Evolutionary conservation across 2,329 filamentous ascomycete genomes (phyloP), one percentile per base, ranked within the genome.

Genomic region (Amylocarpus encephaloides): DNA sequence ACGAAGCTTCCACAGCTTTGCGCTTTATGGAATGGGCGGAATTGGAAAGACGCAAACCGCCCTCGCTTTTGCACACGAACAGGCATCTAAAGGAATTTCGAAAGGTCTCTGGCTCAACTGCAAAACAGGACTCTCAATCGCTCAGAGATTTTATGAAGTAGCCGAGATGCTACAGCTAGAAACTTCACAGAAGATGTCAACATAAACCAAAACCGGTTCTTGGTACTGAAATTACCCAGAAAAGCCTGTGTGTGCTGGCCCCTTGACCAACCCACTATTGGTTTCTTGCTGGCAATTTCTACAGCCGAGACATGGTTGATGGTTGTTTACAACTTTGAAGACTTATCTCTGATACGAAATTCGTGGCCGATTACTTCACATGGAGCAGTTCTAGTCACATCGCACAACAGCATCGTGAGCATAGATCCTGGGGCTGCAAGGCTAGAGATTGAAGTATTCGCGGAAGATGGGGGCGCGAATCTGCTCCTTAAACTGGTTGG

Each of bases 1-100:
- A 34, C 13, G 9, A 34, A 29, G 38, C n/a, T n/a, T 18, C 29
- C 18, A 29, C 16, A 41, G 7, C 9, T 46, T 33, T 36, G 38
- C 46, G 15, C 39, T 55, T 15, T 46, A 70, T 19, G 71, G 71
- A 5, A 59, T 71, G 1, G 70, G 71, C 16, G 70, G 71, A 6
- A 72, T 74, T 41, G 71, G 69, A 26, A 75, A 75, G 60, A 73
- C 71, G 10, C 67, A 73, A 55, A 60, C 70, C n/a, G 60, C 66
- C 7, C 56, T 71, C 11, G 59, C 61, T 32, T 74, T 69, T 44
- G 50, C 50, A 10, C 36, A 39, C 22, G 41, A 51, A 32, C 18
- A 18, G 18, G 12, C 48, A 13, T 35, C 40, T 6, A 36, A 48
- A 11, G 33, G 42, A 13, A 44, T 55, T 13, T 33, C 51, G 13